Conservation (phyloP, 1,139 yeast species). For the Chernovozyma sophiae-reginae region DNA sequence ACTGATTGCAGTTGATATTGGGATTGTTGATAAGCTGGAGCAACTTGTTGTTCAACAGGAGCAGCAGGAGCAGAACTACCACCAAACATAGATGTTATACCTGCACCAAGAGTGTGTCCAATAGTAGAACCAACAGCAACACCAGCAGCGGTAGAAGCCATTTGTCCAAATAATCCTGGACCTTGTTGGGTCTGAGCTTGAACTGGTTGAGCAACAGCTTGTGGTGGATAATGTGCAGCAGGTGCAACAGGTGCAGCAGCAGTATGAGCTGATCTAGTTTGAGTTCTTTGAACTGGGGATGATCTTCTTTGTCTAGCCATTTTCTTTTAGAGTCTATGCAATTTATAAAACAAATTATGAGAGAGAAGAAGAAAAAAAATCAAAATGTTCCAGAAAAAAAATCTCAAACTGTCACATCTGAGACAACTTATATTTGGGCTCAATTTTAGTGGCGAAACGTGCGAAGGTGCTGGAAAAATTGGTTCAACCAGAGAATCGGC, state of each 20-base stretch:
- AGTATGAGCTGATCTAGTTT: constrained; percentile 71
- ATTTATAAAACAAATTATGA: too few species aligned
- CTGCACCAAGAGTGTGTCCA: constrained; percentile 96
- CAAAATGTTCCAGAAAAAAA: too few species aligned
- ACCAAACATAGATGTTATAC: constrained; percentile 82
- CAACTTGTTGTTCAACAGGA: constrained; percentile 38
- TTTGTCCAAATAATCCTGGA: constrained; percentile 92
- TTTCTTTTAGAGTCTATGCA: constrained; percentile 4
- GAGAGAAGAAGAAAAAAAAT: too few species aligned
- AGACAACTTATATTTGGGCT: background rate
- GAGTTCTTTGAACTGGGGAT: constrained; percentile 59
- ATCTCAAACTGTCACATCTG: too few species aligned
- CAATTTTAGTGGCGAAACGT: constrained; percentile 4
- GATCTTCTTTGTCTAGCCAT: constrained; percentile 68
- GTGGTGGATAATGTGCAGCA: constrained; percentile 36
- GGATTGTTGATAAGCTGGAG: constrained; percentile 35
- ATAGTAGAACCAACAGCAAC: constrained; percentile 97
- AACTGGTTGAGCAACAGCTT: constrained; percentile 21
- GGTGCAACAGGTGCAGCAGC: constrained; percentile 55
- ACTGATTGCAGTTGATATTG: constrained; percentile 46
- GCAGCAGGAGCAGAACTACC: constrained; percentile 59
- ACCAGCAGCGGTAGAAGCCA: constrained; percentile 99
- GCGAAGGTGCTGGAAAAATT: constrained; percentile 4
- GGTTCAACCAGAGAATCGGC: too few species aligned
- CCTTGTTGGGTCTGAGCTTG: constrained; percentile 42